Evolutionary conservation across 192 early-diverging fungal genomes (phyloP), one percentile per base, ranked within the genome.

Genomic region (Mortierella claussenii): DNA sequence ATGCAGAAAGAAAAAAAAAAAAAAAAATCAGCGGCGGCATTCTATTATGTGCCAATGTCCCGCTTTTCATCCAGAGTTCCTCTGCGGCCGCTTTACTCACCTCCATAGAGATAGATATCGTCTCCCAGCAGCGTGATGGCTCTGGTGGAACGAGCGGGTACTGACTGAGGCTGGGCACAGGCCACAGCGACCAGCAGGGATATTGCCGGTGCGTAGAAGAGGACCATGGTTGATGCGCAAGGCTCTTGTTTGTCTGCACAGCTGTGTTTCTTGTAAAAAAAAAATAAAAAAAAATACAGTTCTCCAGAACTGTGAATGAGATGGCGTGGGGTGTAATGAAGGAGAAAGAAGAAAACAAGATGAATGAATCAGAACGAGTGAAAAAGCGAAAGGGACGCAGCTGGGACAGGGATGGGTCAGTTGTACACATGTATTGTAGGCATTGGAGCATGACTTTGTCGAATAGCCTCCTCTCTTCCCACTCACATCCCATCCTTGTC

Each of bases 51-150:
- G n/a, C 9, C 15, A 34, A 17, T 4, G 2, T 10, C 20, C 12
- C 32, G 3, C 32, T 21, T 1, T 36, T 23, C 7, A 26, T 28
- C 20, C 17, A n/a, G 43, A 12, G 5, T 8, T n/a, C 21, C n/a
- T n/a, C n/a, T n/a, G n/a, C 1, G 36, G 42, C 32, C 43, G 12
- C 49, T 30, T 34, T 7, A 26, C 52, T 48, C 55, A 60, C 71
- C 71, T 33, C 71, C 71, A 40, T 75, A 75, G 45, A 75, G 55
- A 75, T 60, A 75, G 20, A 66, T n/a, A 27, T 51, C 42, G 21
- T 65, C 34, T 37, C 58, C 71, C 17, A 75, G 51, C 13, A 75
- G 26, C 15, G 71, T 51, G 23, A 75, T 66, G 4, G 71, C 71
- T 27, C 51, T 34, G 18, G 71, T 60, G 13, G 71, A 24, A 27